Percentiles rank a stretch among this genome's conserved stretches.
These are phyloP conservation scores for Dactylonectria macrodidyma DNA, from an alignment of 2,329 filamentous ascomycete species.

Conservation along the genomic window DNA sequence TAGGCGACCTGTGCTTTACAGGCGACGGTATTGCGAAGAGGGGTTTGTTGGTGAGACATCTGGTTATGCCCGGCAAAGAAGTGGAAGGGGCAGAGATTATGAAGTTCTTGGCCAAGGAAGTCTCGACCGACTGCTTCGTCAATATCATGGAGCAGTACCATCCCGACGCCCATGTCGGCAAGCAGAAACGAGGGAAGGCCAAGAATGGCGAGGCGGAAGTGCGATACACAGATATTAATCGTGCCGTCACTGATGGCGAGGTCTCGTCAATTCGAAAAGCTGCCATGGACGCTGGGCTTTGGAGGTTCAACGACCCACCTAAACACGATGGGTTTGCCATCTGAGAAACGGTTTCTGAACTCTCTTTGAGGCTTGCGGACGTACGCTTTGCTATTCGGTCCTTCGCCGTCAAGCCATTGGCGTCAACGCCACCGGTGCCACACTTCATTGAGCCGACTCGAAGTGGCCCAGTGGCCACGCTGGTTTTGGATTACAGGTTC, in stretches of 20 bases:
- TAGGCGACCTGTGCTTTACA: conserved; percentile 88
- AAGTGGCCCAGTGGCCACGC: conserved; percentile 7
- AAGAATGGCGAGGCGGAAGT: conserved; percentile 58
- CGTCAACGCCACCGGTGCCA: conserved; percentile 4
- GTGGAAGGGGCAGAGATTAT: conserved; percentile 82
- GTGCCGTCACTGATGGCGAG: conserved; percentile 65
- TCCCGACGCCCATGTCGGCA: conserved; percentile 86
- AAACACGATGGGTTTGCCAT: conserved; percentile 67
- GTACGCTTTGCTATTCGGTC: conserved; percentile 10
- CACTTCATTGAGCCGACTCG: conserved; percentile 6
- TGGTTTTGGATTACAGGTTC: neutral
- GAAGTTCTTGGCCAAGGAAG: conserved; percentile 79
- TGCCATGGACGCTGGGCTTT: conserved; percentile 80
- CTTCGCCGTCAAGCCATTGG: neutral
- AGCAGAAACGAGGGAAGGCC: conserved; percentile 61
- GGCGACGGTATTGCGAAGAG: conserved; percentile 84
- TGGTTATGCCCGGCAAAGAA: conserved; percentile 88
- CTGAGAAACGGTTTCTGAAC: conserved; percentile 44
- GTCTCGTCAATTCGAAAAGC: conserved; percentile 76
- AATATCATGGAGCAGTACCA: conserved; percentile 94
- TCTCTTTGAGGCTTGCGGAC: neutral
- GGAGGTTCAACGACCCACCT: conserved; percentile 81
- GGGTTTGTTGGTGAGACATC: conserved; percentile 82
- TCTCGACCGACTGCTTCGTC: conserved; percentile 83
- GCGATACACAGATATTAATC: conserved; percentile 83